Evolutionary conservation across 2,329 filamentous ascomycete genomes (phyloP), one percentile per base, ranked within the genome.

Genomic region (Acrodontium crateriforme): DNA sequence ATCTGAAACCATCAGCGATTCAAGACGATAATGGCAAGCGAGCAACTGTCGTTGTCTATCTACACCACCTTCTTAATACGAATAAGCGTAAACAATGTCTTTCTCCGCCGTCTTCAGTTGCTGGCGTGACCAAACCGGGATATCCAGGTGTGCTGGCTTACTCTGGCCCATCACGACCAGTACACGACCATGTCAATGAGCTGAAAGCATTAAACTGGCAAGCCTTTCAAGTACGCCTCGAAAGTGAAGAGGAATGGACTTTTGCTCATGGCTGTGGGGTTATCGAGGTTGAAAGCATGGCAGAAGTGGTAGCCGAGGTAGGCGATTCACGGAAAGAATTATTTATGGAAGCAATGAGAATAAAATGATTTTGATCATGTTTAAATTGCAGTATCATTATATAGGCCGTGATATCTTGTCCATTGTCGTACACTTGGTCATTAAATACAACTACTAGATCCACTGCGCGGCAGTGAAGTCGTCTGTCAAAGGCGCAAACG

Each of bases 401-500:
- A 13, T 8, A 7, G 12, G 7, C 18, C 9, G 9, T 9, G 18
- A 20, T 6, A 28, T 21, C 21, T 20, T 28, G 9, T 24, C 11
- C 9, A 21, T 8, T 12, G 13, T 25, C 14, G 11, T 31, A 20
- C 27, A 25, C n/a, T n/a, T 4, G 19, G n/a, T n/a, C 18, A 25
- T 10, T 29, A 29, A 11, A 18, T 16, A 10, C 24, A 29, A 16
- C 18, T 29, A n/a, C 13, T 22, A 11, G 24, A 27, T 9, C 27
- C 22, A 6, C 13, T 29, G 12, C n/a, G n/a, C n/a, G n/a, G n/a
- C n/a, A n/a, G n/a, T n/a, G n/a, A n/a, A n/a, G n/a, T n/a, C n/a
- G n/a, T n/a, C n/a, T n/a, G 68, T 71, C 31, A 91, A 58, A 2
- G 79, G 78, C 20, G 73, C 70, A n/a, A 92, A 66, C 0, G 81